phyloP scores from a whole-genome alignment of 441 rosid genomes.

The Syzygium malaccense region DNA sequence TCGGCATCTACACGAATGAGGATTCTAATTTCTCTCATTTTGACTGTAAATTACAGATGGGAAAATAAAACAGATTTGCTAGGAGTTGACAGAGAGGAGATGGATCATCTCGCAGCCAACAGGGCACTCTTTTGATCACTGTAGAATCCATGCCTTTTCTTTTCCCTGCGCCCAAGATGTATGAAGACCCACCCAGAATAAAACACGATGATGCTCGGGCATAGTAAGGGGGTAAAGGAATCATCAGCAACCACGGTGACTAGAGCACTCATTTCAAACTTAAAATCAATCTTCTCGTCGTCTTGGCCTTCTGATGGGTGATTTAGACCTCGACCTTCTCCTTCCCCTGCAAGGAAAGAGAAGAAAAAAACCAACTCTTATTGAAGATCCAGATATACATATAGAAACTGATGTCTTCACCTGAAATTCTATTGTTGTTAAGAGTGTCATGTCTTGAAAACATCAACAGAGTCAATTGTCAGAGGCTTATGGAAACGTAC shows the following conservation, averaged over 20 bases:
- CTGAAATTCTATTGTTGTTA: slow-evolving; percentile 27
- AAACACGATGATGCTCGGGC: not conserved
- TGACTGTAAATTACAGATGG: not conserved
- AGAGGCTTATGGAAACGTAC: slow-evolving; percentile 9
- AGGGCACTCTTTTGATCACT: not conserved
- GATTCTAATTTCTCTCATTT: not conserved
- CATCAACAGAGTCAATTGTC: not conserved
- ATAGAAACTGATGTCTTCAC: slow-evolving; percentile 36
- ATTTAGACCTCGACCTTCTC: slow-evolving; percentile 67
- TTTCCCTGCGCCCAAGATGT: not conserved
- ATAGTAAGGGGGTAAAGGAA: not conserved
- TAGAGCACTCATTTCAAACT: not conserved
- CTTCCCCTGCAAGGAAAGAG: slow-evolving; percentile 38
- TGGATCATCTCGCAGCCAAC: not conserved
- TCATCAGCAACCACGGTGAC: not conserved
- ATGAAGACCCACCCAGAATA: not conserved
- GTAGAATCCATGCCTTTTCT: not conserved
- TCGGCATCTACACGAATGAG: not conserved
- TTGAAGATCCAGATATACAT: not conserved
- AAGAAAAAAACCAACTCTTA: slow-evolving; percentile 1
- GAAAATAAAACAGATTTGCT: not conserved
- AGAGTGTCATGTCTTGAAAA: slow-evolving; percentile 21
- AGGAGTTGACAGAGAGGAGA: not conserved
- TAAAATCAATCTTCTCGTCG: slow-evolving; percentile 8
- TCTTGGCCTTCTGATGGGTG: slow-evolving; percentile 57